Evolutionary conservation across 2,329 filamentous ascomycete species (phyloP), one percentile per base, ranked within the genome.

Genomic region (Leptodontidium sp.): DNA sequence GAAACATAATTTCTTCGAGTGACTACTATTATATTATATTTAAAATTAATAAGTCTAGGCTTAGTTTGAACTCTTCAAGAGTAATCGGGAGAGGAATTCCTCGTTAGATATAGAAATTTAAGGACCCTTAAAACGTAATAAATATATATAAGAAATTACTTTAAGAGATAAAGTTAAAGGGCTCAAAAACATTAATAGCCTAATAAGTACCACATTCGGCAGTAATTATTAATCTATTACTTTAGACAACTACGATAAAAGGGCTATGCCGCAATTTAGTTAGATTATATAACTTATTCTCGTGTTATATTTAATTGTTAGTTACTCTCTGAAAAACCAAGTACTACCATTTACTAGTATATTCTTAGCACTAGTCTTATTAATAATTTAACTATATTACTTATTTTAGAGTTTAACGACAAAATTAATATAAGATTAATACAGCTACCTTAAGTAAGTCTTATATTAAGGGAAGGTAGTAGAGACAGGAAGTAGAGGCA

Each of bases 211-310:
- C 4, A n/a, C 4, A 49, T 49, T 49, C 17, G 45, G 45, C 45
- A 49, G 17, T 49, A 49, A 49, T 49, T 49, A 8, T 49, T 49
- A 49, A 49, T 49, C 17, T 49, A 49, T 49, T 49, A 49, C 45
- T 49, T 49, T 49, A 49, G 4, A 49, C 17, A n/a, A 49, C 45
- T 7, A 49, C 4, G 8, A 45, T 45, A 7, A 45, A 49, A 49
- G 17, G 45, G 45, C 45, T 17, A 49, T 49, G 4, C 45, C 45
- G 45, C 9, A 49, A 49, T 49, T 9, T 9, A 9, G 45, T 9
- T 4, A 49, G 4, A 49, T 4, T 49, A n/a, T 17, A 49, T 49
- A 49, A 49, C 45, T 49, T 2, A 9, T 49, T 49, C 45, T 49
- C 2, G 17, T 49, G 45, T 9, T 49, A 21, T 49, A 49, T 49